phyloP scores from a whole-genome alignment of 2,329 filamentous ascomycete species.

The Neonectria magnoliae region DNA sequence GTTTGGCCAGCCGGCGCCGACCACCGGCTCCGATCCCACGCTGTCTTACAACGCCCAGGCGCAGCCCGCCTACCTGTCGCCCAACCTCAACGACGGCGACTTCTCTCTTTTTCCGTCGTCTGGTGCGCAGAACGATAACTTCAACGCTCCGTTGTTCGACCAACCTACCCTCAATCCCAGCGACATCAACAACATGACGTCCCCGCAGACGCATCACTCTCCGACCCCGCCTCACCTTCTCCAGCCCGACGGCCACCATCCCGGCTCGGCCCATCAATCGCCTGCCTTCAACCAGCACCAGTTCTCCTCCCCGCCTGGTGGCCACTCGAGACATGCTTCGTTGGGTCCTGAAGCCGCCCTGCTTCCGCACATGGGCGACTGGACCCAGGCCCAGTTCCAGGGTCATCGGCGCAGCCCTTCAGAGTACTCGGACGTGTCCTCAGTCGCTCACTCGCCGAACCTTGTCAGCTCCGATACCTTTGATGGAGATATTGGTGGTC shows the following conservation, averaged over 20 bases:
- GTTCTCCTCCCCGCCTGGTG: slow-evolving; percentile 60
- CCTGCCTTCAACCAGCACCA: slow-evolving; percentile 66
- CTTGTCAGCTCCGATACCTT: slow-evolving; percentile 81
- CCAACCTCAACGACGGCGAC: slow-evolving; percentile 65
- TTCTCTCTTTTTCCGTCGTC: slow-evolving; percentile 72
- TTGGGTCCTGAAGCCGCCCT: slow-evolving; percentile 67
- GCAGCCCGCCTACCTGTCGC: slow-evolving; percentile 58
- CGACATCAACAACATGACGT: slow-evolving; percentile 65
- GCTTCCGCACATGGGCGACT: slow-evolving; percentile 63
- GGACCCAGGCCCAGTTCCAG: slow-evolving; percentile 72
- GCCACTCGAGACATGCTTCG: slow-evolving; percentile 66
- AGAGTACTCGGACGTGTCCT: slow-evolving; percentile 93
- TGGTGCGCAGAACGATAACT: slow-evolving; percentile 64
- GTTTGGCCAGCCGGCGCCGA: slow-evolving; percentile 56
- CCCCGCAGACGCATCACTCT: slow-evolving; percentile 65
- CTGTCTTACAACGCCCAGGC: slow-evolving; percentile 55
- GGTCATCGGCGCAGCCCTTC: slow-evolving; percentile 86
- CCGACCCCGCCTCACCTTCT: slow-evolving; percentile 66
- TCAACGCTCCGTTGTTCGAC: slow-evolving; percentile 70
- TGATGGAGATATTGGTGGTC: slow-evolving; percentile 74
- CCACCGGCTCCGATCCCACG: slow-evolving; percentile 48
- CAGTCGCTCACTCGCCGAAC: slow-evolving; percentile 84
- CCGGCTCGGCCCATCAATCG: slow-evolving; percentile 64
- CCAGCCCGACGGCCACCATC: slow-evolving; percentile 58
- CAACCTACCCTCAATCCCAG: slow-evolving; percentile 54